Evolutionary conservation across 495 filamentous ascomycete genomes (phyloP), one percentile per base, ranked within the genome.

Genomic region (Tuber indicum): DNA sequence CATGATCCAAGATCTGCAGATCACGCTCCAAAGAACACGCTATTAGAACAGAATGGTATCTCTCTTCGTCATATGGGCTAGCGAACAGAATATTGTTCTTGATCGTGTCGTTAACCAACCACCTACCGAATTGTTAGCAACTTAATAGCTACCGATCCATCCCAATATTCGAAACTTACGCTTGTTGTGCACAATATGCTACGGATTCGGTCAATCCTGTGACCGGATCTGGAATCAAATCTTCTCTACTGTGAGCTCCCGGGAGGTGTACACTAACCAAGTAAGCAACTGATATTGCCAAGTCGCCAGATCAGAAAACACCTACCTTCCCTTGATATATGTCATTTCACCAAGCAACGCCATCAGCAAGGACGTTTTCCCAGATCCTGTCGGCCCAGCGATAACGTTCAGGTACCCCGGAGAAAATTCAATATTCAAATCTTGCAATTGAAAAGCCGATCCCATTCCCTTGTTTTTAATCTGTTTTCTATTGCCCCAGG

Each of bases 261-360:
- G 96, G 96, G 12, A 98, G 87, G 85, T 90, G 91, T 16, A 98
- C 92, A 36, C 71, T 77, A 36, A 17, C 26, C 42, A 45, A 10
- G 41, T 72, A 45, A 36, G 52, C 39, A 39, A 21, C 16, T 36
- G 23, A n/a, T 26, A 74, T n/a, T 41, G 10, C n/a, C 39, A 26
- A 32, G 23, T 58, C 36, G 44, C 41, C 6, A 72, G 44, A 21
- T n/a, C 42, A 43, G 10, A 42, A 42, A 42, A n/a, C 23, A 74
- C 71, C 46, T 74, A 71, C 4, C 86, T 88, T 44, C 96, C 96
- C 77, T 92, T 88, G 17, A 97, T 84, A 45, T 93, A 86, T 10
- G 92, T 95, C 96, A 99, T 99, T 86, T 99, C 96, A 72, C 96
- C 96, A 42, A 99, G 89, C 72, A 99, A 85, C 42, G 94, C 96